A percentile compares a stretch with the other conserved stretches of the same genome.
Conservation (phyloP, 2,329 filamentous ascomycete species). For the Nakataea oryzae region DNA sequence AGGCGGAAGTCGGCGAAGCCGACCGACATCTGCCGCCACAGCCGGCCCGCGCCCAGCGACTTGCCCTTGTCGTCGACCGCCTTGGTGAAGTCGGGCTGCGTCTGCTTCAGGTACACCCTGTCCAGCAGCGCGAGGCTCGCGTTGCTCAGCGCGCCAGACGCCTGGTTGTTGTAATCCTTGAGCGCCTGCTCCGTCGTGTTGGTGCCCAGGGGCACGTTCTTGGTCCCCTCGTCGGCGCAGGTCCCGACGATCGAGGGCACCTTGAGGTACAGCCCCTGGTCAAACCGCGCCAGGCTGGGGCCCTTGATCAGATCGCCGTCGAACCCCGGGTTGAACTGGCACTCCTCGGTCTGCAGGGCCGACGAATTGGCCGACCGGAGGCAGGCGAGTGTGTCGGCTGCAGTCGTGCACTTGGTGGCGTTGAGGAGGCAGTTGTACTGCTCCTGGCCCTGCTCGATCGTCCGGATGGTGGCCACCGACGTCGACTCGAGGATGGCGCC, state of each 20-base stretch:
- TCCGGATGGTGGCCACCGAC: conserved; percentile 7
- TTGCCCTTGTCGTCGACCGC: neutral
- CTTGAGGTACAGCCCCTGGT: conserved; percentile 41
- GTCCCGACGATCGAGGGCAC: conserved; percentile 17
- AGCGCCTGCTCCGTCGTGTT: conserved; percentile 22
- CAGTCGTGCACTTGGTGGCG: conserved; percentile 9
- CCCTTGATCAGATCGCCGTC: conserved; percentile 6
- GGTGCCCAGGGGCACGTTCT: conserved; percentile 19
- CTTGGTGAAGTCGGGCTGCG: conserved; percentile 18
- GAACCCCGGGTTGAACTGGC: conserved; percentile 13
- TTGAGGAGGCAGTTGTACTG: conserved; percentile 9
- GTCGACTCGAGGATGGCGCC: conserved; percentile 35
- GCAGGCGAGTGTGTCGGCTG: conserved; percentile 11
- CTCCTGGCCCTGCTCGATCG: conserved; percentile 12
- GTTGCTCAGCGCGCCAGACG: conserved; percentile 18
- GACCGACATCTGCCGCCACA: conserved; percentile 25
- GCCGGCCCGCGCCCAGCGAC: conserved; percentile 15
- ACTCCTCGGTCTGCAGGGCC: conserved; percentile 11
- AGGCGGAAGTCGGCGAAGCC: conserved; percentile 56
- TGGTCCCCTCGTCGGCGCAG: conserved; percentile 26
- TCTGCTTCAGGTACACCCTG: conserved; percentile 23
- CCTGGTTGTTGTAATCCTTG: conserved; percentile 21
- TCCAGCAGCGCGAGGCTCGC: conserved; percentile 20
- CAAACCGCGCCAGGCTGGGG: conserved; percentile 7
- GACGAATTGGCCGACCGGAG: conserved; percentile 11